phyloP scores from a whole-genome alignment of 2,329 filamentous ascomycete genomes.

The Aspergillus japonicus region DNA sequence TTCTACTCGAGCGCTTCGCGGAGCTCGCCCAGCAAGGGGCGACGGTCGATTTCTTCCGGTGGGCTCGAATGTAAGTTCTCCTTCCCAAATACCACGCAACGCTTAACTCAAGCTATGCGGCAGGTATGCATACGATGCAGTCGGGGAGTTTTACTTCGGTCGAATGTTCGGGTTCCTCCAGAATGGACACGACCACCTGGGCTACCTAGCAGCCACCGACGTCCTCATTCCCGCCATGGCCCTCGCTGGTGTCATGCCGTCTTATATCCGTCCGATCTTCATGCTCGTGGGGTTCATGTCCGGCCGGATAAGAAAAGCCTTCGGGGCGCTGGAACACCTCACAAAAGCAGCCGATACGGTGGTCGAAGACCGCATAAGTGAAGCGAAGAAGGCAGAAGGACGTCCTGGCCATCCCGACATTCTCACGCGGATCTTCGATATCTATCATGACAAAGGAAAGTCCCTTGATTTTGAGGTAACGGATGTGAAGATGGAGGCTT shows the following conservation, averaged over 20 bases:
- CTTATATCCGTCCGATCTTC: constrained; percentile 29
- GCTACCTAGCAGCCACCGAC: constrained; percentile 39
- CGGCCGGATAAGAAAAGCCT: constrained; percentile 23
- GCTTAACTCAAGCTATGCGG: not conserved
- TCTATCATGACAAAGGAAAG: constrained; percentile 29
- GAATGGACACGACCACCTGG: constrained; percentile 38
- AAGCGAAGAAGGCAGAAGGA: constrained; percentile 16
- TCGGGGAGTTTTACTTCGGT: constrained; percentile 44
- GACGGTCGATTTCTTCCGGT: constrained; percentile 25
- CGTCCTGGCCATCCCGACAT: constrained; percentile 23
- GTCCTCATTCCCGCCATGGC: constrained; percentile 33
- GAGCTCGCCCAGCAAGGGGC: constrained; percentile 15
- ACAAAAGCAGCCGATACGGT: constrained; percentile 25
- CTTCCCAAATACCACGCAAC: not conserved
- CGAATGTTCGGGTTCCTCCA: constrained; percentile 46
- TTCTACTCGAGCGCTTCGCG: constrained; percentile 20
- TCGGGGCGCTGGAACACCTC: constrained; percentile 29
- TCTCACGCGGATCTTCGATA: constrained; percentile 29
- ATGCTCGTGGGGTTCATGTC: constrained; percentile 27
- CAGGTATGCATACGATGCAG: constrained; percentile 46
- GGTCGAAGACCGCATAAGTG: constrained; percentile 23
- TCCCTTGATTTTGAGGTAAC: constrained; percentile 31
- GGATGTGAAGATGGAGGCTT: constrained; percentile 31
- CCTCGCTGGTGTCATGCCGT: constrained; percentile 29
- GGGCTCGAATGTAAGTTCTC: constrained; percentile 26